phyloP scores from a whole-genome alignment of 2,329 filamentous ascomycete genomes.

The Domatiomyces catenatus region DNA sequence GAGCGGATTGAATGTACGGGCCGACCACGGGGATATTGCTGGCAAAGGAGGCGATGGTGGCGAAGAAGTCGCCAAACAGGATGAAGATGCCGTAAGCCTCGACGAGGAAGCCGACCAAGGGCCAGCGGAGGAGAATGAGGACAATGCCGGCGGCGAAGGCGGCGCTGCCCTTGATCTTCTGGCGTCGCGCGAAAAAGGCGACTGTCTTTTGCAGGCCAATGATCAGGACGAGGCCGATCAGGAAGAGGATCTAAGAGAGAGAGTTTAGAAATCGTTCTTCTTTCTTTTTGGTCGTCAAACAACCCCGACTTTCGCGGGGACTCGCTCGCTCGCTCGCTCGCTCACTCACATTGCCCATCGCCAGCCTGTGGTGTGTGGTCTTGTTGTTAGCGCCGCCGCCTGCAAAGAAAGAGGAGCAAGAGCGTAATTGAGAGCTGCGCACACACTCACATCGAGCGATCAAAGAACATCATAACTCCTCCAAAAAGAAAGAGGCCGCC shows the following conservation, averaged over 20 bases:
- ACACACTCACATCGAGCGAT: constrained; percentile 82
- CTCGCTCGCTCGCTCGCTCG: too few relatives aligned
- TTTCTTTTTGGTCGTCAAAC: too few relatives aligned
- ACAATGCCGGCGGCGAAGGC: constrained; percentile 73
- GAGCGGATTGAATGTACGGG: constrained; percentile 60
- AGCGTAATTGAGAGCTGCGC: too few relatives aligned
- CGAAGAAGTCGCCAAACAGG: constrained; percentile 89
- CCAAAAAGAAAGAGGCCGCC: constrained; percentile 89
- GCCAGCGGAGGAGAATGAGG: constrained; percentile 80
- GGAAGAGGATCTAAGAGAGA: constrained; percentile 67
- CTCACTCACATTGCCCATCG: constrained; percentile 87
- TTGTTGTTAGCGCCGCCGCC: neutral
- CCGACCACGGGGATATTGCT: constrained; percentile 72
- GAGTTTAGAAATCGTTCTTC: too few relatives aligned
- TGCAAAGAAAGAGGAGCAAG: neutral
- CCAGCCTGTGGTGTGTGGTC: constrained; percentile 46
- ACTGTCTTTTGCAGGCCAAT: constrained; percentile 85
- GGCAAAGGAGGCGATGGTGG: constrained; percentile 78
- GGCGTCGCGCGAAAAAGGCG: constrained; percentile 82
- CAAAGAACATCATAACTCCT: constrained; percentile 93
- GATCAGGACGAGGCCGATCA: constrained; percentile 88
- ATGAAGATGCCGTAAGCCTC: constrained; percentile 88
- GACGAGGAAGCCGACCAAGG: constrained; percentile 74
- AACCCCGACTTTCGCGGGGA: too few relatives aligned
- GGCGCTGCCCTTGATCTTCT: constrained; percentile 81